Evolutionary conservation across 768 basidiomycete species (phyloP).

Genomic region (Hortiboletus flavorubellus): DNA sequence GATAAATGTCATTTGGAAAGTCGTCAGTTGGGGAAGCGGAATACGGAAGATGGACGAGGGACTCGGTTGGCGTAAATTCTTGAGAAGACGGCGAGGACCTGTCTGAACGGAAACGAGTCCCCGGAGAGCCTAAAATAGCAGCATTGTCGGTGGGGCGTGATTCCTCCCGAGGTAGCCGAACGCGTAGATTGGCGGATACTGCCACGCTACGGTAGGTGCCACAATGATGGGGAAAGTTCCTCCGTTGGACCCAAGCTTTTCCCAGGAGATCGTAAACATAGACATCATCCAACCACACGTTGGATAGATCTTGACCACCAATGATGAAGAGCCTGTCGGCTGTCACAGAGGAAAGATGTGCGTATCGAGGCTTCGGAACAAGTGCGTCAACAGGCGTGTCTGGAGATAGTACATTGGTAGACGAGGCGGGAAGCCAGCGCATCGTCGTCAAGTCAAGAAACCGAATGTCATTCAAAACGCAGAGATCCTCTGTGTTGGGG

Average conservation of each 20-base stretch:
- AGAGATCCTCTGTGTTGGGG: slow-evolving; percentile 71
- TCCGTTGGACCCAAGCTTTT: slow-evolving; percentile 74
- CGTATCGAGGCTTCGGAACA: slow-evolving; percentile 84
- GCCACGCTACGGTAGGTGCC: slow-evolving; percentile 96
- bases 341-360: slow-evolving; percentile 88
- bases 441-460: slow-evolving; percentile 75
- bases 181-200: slow-evolving; percentile 64
- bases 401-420: slow-evolving; percentile 29
- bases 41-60: slow-evolving; percentile 71
- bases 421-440: slow-evolving; percentile 62
- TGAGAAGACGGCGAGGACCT: slow-evolving; percentile 38
- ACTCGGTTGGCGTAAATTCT: slow-evolving; percentile 56
- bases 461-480: slow-evolving; percentile 90
- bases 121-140: slow-evolving; percentile 49
- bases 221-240: slow-evolving; percentile 87
- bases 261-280: slow-evolving; percentile 79
- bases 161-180: slow-evolving; percentile 69
- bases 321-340: slow-evolving; percentile 85
- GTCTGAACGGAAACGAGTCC: slow-evolving; percentile 55
- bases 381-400: slow-evolving; percentile 44
- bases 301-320: slow-evolving; percentile 92
- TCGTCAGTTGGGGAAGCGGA: slow-evolving; percentile 69
- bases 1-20: slow-evolving; percentile 79
- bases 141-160: slow-evolving; percentile 38
- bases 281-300: slow-evolving; percentile 91